phyloP scores from a whole-genome alignment of 805 yeast species.

The Ogataea siamensis region DNA sequence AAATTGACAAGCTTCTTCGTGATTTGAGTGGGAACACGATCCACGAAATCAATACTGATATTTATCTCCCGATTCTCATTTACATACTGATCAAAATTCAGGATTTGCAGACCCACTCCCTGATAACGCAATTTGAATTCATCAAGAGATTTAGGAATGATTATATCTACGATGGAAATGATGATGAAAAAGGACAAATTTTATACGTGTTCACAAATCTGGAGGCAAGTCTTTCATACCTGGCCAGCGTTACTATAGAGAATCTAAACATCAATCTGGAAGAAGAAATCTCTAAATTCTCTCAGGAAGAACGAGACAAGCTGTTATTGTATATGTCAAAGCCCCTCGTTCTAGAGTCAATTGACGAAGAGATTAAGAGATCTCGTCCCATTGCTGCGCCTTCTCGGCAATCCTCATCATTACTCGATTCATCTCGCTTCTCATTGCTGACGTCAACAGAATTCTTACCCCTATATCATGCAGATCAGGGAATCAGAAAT shows the following conservation, averaged over 20 bases:
- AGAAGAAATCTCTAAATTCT: constrained; percentile 2
- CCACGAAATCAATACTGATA: constrained; percentile 32
- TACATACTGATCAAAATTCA: constrained; percentile 32
- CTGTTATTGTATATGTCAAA: constrained; percentile 10
- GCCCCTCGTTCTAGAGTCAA: constrained; percentile 28
- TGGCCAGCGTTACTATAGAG: constrained; percentile 33
- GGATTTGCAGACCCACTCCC: constrained; percentile 29
- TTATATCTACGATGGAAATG: constrained; percentile 26
- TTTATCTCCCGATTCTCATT: constrained; percentile 36
- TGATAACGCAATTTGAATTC: constrained; percentile 33
- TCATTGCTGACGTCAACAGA: constrained; percentile 21
- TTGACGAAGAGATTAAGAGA: constrained; percentile 27
- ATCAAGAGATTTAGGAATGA: constrained; percentile 36
- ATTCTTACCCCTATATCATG: constrained; percentile 31
- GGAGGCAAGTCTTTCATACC: constrained; percentile 37
- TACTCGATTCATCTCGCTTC: constrained; percentile 16
- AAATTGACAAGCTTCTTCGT: constrained; percentile 27
- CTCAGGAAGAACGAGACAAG: background rate
- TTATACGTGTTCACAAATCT: constrained; percentile 36
- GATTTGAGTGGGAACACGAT: constrained; percentile 14
- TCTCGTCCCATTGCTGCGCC: constrained; percentile 11
- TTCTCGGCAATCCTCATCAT: constrained; percentile 7
- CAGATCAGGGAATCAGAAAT: constrained; percentile 37
- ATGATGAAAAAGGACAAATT: constrained; percentile 34
- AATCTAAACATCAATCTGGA: constrained; percentile 29